Percentiles rank a stretch among this genome's conserved stretches.
phyloP scores from a whole-genome alignment of 1,284 basidiomycete species.

The Cryptococcus sp. region DNA sequence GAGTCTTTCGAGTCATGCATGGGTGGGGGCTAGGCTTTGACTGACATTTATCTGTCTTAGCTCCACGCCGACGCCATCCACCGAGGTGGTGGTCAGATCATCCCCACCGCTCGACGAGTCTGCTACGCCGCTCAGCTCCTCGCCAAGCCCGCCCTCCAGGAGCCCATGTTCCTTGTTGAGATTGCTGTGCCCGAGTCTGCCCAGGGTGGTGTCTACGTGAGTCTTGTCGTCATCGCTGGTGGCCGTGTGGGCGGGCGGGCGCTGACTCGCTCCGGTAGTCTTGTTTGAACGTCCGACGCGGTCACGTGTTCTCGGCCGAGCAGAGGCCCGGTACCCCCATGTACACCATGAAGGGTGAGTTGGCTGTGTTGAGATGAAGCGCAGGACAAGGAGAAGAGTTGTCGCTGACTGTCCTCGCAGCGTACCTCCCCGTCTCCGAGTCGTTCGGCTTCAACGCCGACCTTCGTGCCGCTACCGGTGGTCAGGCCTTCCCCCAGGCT shows the following conservation, averaged over 20 bases:
- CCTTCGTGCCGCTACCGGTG: slow-evolving; percentile 85
- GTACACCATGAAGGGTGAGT: slow-evolving; percentile 90
- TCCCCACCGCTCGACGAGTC: slow-evolving; percentile 92
- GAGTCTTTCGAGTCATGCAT: slow-evolving; percentile 45
- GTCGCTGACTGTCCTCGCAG: slow-evolving; percentile 2
- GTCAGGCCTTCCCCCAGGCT: slow-evolving; percentile 96
- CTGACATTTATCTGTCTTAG: slow-evolving; percentile 49
- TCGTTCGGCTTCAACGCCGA: slow-evolving; percentile 99
- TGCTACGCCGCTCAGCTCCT: slow-evolving; percentile 99
- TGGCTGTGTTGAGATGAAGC: no score
- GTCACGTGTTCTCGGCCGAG: slow-evolving; percentile 97
- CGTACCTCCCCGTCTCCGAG: slow-evolving; percentile 93
- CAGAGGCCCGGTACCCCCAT: slow-evolving; percentile 97
- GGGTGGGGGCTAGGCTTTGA: slow-evolving; percentile 5
- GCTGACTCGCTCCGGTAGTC: slow-evolving; percentile 23
- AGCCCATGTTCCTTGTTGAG: slow-evolving; percentile 98
- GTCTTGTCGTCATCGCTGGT: slow-evolving; percentile 14
- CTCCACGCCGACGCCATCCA: slow-evolving; percentile 99
- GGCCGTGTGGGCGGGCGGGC: background rate
- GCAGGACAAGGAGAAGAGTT: background rate
- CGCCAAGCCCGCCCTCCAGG: slow-evolving; percentile 88
- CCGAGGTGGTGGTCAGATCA: slow-evolving; percentile 99
- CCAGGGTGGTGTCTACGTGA: slow-evolving; percentile 95
- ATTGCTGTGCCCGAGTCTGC: slow-evolving; percentile 98
- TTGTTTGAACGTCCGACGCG: slow-evolving; percentile 95